These are phyloP conservation scores for Calonectria multiphialidica DNA, from an alignment of 2,329 filamentous ascomycete species.

Conservation along the genomic window DNA sequence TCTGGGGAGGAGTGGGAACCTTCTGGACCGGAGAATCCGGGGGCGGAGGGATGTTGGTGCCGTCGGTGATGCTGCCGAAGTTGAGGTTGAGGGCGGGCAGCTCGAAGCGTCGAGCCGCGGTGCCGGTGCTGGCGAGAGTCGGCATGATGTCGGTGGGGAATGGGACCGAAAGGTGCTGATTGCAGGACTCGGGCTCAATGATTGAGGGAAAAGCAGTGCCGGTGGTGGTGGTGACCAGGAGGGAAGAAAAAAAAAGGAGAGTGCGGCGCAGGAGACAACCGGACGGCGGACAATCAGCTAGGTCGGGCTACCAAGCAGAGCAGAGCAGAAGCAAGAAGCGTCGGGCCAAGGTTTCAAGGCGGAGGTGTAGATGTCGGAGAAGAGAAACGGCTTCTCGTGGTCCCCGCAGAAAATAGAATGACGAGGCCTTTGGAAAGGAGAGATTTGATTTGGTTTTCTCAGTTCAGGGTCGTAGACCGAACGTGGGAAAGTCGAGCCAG, in stretches of 20 bases:
- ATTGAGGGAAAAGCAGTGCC: slow-evolving; percentile 4
- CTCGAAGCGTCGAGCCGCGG: slow-evolving; percentile 60
- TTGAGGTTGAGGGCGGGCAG: slow-evolving; percentile 70
- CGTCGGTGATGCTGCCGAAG: slow-evolving; percentile 70
- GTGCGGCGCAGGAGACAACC: background rate
- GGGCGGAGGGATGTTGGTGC: slow-evolving; percentile 71
- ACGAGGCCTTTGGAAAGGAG: slow-evolving; percentile 39
- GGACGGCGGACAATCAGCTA: background rate
- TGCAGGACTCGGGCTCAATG: background rate
- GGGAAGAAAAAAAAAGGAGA: slow-evolving; percentile 22
- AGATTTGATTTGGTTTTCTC: slow-evolving; percentile 31
- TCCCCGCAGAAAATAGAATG: slow-evolving; percentile 44
- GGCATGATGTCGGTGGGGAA: slow-evolving; percentile 43
- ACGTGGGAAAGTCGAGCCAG: slow-evolving; percentile 42
- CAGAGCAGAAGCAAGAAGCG: background rate
- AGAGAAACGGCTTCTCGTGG: slow-evolving; percentile 32
- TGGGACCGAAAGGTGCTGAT: background rate
- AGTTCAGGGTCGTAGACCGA: slow-evolving; percentile 33
- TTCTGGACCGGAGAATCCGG: slow-evolving; percentile 66
- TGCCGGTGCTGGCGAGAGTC: slow-evolving; percentile 46
- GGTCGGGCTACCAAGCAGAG: background rate
- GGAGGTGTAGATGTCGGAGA: slow-evolving; percentile 41
- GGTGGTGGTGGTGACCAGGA: slow-evolving; percentile 28
- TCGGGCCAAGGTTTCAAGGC: slow-evolving; percentile 1
- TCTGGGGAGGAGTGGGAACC: slow-evolving; percentile 58